Percentiles rank a stretch among this genome's conserved stretches.
Evolutionary conservation across 805 yeast genomes (phyloP).

Genomic region (Metschnikowia chrysomelidarum): DNA sequence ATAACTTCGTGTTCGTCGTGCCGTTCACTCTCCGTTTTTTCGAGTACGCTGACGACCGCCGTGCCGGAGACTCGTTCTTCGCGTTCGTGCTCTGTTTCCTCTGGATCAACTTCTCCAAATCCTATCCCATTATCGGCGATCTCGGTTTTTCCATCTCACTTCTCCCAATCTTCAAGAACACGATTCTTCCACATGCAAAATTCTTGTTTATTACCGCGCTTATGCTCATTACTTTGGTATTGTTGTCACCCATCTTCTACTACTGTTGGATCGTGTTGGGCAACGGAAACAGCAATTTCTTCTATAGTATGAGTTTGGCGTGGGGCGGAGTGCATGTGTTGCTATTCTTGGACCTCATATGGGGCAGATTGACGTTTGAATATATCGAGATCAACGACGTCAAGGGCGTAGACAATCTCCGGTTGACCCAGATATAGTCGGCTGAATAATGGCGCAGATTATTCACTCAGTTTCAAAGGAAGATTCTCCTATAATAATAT

Average conservation of each 20-base stretch:
- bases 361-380: slow-evolving; percentile 75
- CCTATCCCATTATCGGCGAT: slow-evolving; percentile 87
- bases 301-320: slow-evolving; percentile 87
- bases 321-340: slow-evolving; percentile 70
- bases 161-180: slow-evolving; percentile 43
- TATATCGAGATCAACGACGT: slow-evolving; percentile 46
- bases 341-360: slow-evolving; percentile 69
- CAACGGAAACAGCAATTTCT: slow-evolving; percentile 94
- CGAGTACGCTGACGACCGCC: slow-evolving; percentile 22
- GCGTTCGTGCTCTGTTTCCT: slow-evolving; percentile 45
- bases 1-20: slow-evolving; percentile 58
- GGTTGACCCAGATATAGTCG: slow-evolving; percentile 48
- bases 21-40: slow-evolving; percentile 74
- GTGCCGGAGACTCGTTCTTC: slow-evolving; percentile 52
- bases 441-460: background rate
- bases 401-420: slow-evolving; percentile 25
- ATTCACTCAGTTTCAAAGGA: background rate
- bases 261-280: slow-evolving; percentile 93
- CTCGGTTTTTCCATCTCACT: slow-evolving; percentile 45
- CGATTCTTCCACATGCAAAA: slow-evolving; percentile 46
- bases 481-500: background rate
- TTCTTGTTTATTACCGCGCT: slow-evolving; percentile 47
- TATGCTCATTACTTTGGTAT: slow-evolving; percentile 48
- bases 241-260: slow-evolving; percentile 84
- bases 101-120: slow-evolving; percentile 60